Percentiles rank a stretch among this genome's conserved stretches.
phyloP scores from a whole-genome alignment of 2,329 filamentous ascomycete species.

The Phaeoacremonium minimum region DNA sequence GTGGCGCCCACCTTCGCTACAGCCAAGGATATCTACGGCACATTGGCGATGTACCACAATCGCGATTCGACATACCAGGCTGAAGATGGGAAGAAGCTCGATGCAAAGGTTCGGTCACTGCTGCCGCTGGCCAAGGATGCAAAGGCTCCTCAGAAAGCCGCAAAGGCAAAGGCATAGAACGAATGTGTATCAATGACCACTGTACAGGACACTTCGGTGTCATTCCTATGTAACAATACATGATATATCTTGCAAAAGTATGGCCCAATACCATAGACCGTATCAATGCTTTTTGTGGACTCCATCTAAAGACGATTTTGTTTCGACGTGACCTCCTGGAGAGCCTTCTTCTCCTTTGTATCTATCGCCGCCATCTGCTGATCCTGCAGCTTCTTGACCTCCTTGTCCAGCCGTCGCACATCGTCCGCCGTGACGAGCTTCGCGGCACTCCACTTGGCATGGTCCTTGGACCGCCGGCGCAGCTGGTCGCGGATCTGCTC shows the following conservation, averaged over 20 bases:
- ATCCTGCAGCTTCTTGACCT: constrained; percentile 47
- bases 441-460: constrained; percentile 45
- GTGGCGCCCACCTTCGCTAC: constrained; percentile 22
- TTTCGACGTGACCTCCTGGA: constrained; percentile 32
- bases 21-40: constrained; percentile 18
- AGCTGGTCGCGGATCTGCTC: constrained; percentile 43
- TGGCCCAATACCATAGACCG: too few relatives aligned
- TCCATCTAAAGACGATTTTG: constrained; percentile 2
- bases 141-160: constrained; percentile 2
- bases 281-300: neutral
- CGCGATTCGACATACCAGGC: constrained; percentile 24
- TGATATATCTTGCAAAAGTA: too few relatives aligned
- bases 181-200: neutral
- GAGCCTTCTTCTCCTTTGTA: constrained; percentile 40
- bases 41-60: constrained; percentile 28
- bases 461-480: constrained; percentile 40
- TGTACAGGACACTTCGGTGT: too few relatives aligned
- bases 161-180: neutral
- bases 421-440: constrained; percentile 37
- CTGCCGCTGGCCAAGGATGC: too few relatives aligned
- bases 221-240: too few relatives aligned
- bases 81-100: constrained; percentile 17
- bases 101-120: constrained; percentile 21
- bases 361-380: constrained; percentile 49
- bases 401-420: constrained; percentile 32